Conservation (phyloP, 441 rosid genomes). For the Populus hybrid region DNA sequence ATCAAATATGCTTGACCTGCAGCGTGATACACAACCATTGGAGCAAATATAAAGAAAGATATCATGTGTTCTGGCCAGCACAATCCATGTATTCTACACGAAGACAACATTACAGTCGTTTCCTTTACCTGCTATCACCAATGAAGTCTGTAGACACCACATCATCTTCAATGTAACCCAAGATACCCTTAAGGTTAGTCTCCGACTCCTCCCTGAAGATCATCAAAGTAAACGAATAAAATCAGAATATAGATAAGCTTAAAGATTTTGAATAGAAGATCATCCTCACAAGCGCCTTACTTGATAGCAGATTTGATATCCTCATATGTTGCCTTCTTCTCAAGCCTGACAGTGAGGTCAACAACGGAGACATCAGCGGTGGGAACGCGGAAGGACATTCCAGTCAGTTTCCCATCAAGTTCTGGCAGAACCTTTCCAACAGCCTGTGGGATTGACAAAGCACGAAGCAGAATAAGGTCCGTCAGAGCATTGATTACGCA, state of each 20-base stretch:
- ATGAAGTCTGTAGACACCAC: slow-evolving; percentile 70
- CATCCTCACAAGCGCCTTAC: slow-evolving; percentile 24
- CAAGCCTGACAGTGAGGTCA: slow-evolving; percentile 73
- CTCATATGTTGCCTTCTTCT: slow-evolving; percentile 60
- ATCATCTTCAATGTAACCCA: slow-evolving; percentile 73
- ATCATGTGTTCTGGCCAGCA: neutral
- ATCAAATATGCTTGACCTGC: slow-evolving; percentile 77
- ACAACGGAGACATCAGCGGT: slow-evolving; percentile 86
- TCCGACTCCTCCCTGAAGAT: slow-evolving; percentile 57
- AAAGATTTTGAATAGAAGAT: neutral
- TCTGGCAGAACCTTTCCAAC: slow-evolving; percentile 76
- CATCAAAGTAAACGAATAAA: neutral
- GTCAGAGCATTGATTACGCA: neutral
- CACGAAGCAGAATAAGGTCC: neutral
- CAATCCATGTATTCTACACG: neutral
- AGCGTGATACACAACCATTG: neutral
- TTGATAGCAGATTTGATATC: slow-evolving; percentile 62
- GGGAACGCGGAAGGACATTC: slow-evolving; percentile 91
- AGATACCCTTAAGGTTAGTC: slow-evolving; percentile 65
- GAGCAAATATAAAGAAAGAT: neutral
- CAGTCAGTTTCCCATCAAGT: slow-evolving; percentile 74
- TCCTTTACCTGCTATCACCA: slow-evolving; percentile 57
- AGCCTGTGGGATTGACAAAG: slow-evolving; percentile 32
- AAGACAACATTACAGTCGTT: neutral
- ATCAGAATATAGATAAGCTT: neutral